A percentile compares a stretch with the other conserved stretches of the same genome.
Evolutionary conservation across 2,329 filamentous ascomycete species (phyloP).

Genomic region (Monosporascus sp.): DNA sequence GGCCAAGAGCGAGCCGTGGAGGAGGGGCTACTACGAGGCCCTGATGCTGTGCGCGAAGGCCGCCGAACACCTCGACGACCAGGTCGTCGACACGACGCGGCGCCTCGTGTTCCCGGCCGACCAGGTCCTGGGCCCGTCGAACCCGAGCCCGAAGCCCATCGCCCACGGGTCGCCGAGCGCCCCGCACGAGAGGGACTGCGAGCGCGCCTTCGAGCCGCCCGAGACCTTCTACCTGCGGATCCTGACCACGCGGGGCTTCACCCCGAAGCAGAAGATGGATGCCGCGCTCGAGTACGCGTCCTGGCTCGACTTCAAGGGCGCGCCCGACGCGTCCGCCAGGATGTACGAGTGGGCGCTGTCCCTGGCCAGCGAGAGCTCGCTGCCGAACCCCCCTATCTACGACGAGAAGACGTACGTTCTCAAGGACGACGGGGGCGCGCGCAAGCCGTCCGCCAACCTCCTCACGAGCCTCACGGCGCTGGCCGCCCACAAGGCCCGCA

Average conservation of each 20-base stretch:
- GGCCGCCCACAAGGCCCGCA: slow-evolving; percentile 70
- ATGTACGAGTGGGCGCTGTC: slow-evolving; percentile 74
- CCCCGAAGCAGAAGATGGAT: slow-evolving; percentile 70
- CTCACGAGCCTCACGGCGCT: slow-evolving; percentile 70
- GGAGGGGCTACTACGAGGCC: slow-evolving; percentile 77
- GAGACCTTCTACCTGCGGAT: slow-evolving; percentile 79
- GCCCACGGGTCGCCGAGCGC: slow-evolving; percentile 57
- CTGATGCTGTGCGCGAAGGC: slow-evolving; percentile 72
- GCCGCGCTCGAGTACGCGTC: slow-evolving; percentile 79
- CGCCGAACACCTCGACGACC: slow-evolving; percentile 77
- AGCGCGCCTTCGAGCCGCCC: slow-evolving; percentile 61
- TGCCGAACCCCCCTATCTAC: slow-evolving; percentile 35
- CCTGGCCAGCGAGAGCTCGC: slow-evolving; percentile 54
- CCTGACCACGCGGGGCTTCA: slow-evolving; percentile 74
- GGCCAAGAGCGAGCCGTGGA: slow-evolving; percentile 76
- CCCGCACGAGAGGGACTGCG: slow-evolving; percentile 71
- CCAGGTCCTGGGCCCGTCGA: slow-evolving; percentile 75
- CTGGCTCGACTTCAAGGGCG: slow-evolving; percentile 74
- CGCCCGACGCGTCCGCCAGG: slow-evolving; percentile 59
- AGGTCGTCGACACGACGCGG: slow-evolving; percentile 64
- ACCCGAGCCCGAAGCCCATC: slow-evolving; percentile 71
- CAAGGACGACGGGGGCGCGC: slow-evolving; percentile 44
- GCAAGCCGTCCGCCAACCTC: slow-evolving; percentile 65
- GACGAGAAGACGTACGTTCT: slow-evolving; percentile 60
- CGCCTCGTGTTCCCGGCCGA: slow-evolving; percentile 65